Evolutionary conservation across 352 stramenopile species (phyloP), one percentile per base, ranked within the genome.

Genomic region (Phytophthora nicotianae): DNA sequence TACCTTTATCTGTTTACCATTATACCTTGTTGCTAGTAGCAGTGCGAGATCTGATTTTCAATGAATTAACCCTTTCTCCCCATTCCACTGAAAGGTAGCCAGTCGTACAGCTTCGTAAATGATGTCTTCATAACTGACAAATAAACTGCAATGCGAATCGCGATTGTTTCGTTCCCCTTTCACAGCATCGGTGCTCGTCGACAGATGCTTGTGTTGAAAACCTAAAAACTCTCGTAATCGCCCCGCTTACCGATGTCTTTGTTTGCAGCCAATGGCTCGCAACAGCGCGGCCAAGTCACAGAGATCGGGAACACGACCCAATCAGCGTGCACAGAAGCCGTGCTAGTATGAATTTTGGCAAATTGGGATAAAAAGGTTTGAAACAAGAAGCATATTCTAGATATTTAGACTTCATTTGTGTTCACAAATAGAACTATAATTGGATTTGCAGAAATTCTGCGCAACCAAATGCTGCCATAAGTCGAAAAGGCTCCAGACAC

Each of bases 181-280:
- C 24, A 7, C 24, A 4, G 13, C 24, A 17, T 38, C 3, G 27
- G 13, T 11, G n/a, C 41, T 65, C 57, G 57, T 65, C 57, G 49
- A 59, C 57, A 58, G 29, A 45, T 20, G 47, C 14, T 17, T 35
- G 46, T 23, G 41, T 32, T 20, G 16, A 35, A 35, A 24, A 10
- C 49, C 23, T 24, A 24, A 48, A 61, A 55, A 43, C 11, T 26
- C 14, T 32, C 56, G 62, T 68, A 68, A 67, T 52, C 58, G 50
- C 32, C 20, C 4, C 46, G 57, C 63, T 68, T 70, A 70, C 62
- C 49, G 62, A 61, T 55, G 20, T 20, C 14, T 19, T 33, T 17
- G 41, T 20, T 24, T 21, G 24, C 33, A 72, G 64, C 64, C 58
- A 72, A 72, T 72, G 40, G 37, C 26, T 51, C 26, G 51, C 23